phyloP scores from a whole-genome alignment of 2,329 filamentous ascomycete species.

The Colletotrichum sp. region DNA sequence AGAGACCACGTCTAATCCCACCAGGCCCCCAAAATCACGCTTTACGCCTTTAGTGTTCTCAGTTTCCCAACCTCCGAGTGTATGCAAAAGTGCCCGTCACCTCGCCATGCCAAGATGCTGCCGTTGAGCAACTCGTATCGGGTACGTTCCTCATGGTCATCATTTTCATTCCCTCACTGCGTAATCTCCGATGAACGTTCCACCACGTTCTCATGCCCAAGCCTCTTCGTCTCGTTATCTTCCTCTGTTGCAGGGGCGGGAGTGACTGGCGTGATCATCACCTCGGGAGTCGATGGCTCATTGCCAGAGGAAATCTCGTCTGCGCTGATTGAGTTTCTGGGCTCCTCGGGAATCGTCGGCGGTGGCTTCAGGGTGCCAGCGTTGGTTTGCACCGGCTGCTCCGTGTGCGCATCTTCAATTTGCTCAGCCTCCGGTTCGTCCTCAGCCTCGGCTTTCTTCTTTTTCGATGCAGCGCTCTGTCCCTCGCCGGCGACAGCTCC shows the following conservation, averaged over 20 bases:
- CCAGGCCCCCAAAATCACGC: conserved; percentile 3
- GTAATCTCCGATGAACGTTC: conserved; percentile 38
- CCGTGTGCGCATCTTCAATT: conserved; percentile 32
- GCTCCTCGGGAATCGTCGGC: conserved; percentile 27
- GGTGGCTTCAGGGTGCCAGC: conserved; percentile 9
- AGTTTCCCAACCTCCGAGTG: conserved; percentile 6
- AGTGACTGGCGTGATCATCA: conserved; percentile 57
- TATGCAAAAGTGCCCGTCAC: conserved; percentile 14
- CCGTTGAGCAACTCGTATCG: neutral
- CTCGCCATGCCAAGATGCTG: neutral
- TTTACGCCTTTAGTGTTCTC: conserved; percentile 11
- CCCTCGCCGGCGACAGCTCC: conserved; percentile 29
- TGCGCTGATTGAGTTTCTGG: conserved; percentile 26
- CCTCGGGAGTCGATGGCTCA: conserved; percentile 39
- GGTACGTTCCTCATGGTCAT: neutral
- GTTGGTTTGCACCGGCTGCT: conserved; percentile 22
- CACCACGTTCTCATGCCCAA: conserved; percentile 43
- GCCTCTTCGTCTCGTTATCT: conserved; percentile 46
- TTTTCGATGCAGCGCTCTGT: conserved; percentile 14
- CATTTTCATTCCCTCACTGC: conserved; percentile 29
- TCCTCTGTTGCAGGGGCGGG: conserved; percentile 40
- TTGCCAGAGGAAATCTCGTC: conserved; percentile 14
- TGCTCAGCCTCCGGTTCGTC: conserved; percentile 36
- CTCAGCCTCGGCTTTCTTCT: conserved; percentile 39
- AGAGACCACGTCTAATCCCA: conserved; percentile 7